Percentiles rank a stretch among this genome's conserved stretches.
Conservation (phyloP, 140 eudicot genomes). For the Cichorium intybus region DNA sequence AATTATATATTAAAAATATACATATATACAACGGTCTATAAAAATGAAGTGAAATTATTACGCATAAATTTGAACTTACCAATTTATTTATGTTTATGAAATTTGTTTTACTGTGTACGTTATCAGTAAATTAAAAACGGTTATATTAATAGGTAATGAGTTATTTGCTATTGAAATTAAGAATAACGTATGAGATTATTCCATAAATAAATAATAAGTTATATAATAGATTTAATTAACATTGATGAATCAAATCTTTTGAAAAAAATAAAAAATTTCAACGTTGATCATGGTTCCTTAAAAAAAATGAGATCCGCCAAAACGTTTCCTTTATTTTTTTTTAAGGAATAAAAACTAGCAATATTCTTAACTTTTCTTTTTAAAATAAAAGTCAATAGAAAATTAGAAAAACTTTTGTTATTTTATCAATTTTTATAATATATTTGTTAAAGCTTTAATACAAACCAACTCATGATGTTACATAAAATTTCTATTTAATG, state of each 20-base stretch:
- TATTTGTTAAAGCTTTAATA: no score
- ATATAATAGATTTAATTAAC: no score
- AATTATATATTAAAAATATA: no score
- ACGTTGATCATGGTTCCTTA: background rate
- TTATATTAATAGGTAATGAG: no score
- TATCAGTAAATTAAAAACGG: no score
- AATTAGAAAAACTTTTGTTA: background rate
- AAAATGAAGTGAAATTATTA: no score
- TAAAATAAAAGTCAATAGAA: background rate
- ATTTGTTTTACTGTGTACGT: no score
- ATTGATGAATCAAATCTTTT: background rate
- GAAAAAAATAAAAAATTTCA: background rate
- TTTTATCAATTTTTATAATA: background rate
- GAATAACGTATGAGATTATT: no score
- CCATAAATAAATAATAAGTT: background rate
- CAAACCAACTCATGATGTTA: no score
- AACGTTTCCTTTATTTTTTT: background rate
- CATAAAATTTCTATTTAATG: background rate
- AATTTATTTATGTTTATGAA: no score
- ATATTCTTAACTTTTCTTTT: background rate
- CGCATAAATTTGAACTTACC: no score
- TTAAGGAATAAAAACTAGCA: background rate
- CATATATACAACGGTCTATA: no score
- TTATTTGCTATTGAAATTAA: background rate
- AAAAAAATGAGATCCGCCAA: background rate